Evolutionary conservation across 2,329 filamentous ascomycete species (phyloP).

Genomic region (Ophiobolus disseminans): DNA sequence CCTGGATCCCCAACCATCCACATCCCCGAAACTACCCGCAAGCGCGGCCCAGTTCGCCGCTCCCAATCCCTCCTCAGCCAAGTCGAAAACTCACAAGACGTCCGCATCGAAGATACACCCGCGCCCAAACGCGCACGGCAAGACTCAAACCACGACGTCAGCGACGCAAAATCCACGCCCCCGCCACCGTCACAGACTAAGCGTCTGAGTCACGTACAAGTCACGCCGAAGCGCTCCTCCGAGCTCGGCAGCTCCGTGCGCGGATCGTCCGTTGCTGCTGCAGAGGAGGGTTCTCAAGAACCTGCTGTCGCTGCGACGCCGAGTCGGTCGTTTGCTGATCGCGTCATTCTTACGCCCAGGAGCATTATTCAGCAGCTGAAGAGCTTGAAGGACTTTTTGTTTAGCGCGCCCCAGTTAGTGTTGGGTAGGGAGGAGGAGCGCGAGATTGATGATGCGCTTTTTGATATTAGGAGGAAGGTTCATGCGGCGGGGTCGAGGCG

Average conservation of each 20-base stretch:
- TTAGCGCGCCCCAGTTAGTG: constrained; percentile 58
- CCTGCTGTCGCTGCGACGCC: constrained; percentile 26
- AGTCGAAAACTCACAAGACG: constrained; percentile 32
- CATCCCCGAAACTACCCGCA: constrained; percentile 29
- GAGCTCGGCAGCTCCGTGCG: neutral
- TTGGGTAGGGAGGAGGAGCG: constrained; percentile 71
- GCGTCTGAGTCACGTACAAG: constrained; percentile 36
- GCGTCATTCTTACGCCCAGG: constrained; percentile 50
- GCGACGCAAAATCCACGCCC: constrained; percentile 30
- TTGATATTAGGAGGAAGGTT: constrained; percentile 77
- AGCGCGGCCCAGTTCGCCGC: constrained; percentile 28
- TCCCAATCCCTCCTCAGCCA: constrained; percentile 41
- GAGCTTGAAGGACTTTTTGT: constrained; percentile 62
- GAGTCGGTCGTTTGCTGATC: constrained; percentile 39
- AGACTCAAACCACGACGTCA: constrained; percentile 36
- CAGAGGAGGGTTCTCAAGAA: neutral
- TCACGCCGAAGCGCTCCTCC: constrained; percentile 24
- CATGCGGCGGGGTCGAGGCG: constrained; percentile 71
- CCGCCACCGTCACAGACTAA: constrained; percentile 23
- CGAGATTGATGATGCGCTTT: constrained; percentile 77
- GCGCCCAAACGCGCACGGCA: constrained; percentile 38
- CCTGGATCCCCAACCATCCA: constrained; percentile 5
- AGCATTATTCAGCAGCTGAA: constrained; percentile 58
- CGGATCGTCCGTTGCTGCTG: constrained; percentile 3
- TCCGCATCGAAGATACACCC: constrained; percentile 36